Percentiles rank a stretch among this genome's conserved stretches.
Evolutionary conservation across 192 early-diverging fungal species (phyloP).

Genomic region (Gigaspora rosea): DNA sequence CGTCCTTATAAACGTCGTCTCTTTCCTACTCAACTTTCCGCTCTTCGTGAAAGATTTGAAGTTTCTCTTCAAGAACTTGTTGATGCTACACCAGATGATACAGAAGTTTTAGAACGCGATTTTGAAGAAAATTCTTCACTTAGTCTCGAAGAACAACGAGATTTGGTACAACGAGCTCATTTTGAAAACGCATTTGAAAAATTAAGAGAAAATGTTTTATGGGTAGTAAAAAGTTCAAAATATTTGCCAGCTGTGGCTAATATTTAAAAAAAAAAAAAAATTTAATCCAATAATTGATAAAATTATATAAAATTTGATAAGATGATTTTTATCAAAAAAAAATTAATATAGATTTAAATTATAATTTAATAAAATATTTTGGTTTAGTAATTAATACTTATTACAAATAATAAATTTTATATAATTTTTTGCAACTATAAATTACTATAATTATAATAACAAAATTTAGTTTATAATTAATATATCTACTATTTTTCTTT

Average conservation of each 20-base stretch:
- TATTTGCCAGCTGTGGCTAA: neutral
- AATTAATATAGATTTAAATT: no score
- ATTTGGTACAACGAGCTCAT: conserved; percentile 10
- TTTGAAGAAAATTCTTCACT: neutral
- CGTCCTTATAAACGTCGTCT: conserved; percentile 1
- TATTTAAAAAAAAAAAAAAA: neutral
- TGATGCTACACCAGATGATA: neutral
- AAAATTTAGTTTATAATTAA: no score
- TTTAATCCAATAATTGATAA: no score
- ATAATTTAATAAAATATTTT: no score
- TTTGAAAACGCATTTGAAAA: conserved; percentile 17
- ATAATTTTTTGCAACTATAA: no score
- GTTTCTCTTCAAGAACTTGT: conserved; percentile 24
- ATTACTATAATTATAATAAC: no score
- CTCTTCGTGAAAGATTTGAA: conserved; percentile 22
- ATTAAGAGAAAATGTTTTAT: conserved; percentile 4
- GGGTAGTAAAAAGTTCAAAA: neutral
- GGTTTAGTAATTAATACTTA: no score
- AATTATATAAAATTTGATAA: no score
- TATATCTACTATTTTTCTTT: no score
- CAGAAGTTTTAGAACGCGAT: neutral
- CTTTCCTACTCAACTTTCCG: conserved; percentile 18
- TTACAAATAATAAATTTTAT: no score
- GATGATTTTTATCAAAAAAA: no score
- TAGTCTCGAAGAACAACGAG: conserved; percentile 16